Evolutionary conservation across 2,329 filamentous ascomycete species (phyloP).

Genomic region (Nemania abortiva): DNA sequence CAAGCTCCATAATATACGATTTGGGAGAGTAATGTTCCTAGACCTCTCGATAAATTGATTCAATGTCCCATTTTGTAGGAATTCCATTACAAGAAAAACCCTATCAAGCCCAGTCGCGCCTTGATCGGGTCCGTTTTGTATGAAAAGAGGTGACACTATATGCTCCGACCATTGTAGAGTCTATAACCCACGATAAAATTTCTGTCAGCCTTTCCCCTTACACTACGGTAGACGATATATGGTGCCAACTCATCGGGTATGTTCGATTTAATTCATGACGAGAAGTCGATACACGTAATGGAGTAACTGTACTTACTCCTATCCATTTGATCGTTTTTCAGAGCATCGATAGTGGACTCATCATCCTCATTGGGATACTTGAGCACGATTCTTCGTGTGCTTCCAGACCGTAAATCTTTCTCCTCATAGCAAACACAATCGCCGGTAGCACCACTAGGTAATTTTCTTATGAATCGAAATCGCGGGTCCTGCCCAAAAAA

Average conservation of each 20-base stretch:
- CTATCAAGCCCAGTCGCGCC: neutral
- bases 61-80: neutral
- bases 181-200: neutral
- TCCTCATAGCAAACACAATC: neutral
- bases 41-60: neutral
- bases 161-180: neutral
- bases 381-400: neutral
- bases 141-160: neutral
- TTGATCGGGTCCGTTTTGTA: neutral
- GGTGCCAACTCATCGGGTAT: neutral
- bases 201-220: neutral
- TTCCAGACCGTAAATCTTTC: neutral
- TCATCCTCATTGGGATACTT: neutral
- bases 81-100: neutral
- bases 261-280: neutral
- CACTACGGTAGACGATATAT: neutral
- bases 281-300: neutral
- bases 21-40: neutral
- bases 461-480: neutral
- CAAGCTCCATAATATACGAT: constrained; percentile 6
- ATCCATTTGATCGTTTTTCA: constrained; percentile 3
- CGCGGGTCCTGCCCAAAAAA: neutral
- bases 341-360: neutral
- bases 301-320: neutral
- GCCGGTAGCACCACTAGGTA: neutral